Conservation (phyloP, 2,329 filamentous ascomycete genomes). For the Trichoderma sp. region DNA sequence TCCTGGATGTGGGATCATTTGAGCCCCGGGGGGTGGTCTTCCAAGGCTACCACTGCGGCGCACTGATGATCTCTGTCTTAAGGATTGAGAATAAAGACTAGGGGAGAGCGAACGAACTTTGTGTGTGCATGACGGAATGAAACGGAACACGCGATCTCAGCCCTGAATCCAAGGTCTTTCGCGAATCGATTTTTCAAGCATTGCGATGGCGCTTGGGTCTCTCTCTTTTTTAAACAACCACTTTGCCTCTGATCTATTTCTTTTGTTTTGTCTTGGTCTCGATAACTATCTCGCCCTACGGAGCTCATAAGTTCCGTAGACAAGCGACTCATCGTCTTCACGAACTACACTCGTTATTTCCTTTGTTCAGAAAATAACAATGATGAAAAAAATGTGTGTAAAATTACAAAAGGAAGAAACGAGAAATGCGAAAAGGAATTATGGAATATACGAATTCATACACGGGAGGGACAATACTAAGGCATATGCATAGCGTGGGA, state of each 20-base stretch:
- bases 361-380: constrained; percentile 1
- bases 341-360: constrained; percentile 18
- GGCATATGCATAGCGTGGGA: not conserved
- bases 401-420: not conserved
- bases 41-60: constrained; percentile 9
- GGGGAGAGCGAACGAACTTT: not conserved
- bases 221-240: constrained; percentile 16
- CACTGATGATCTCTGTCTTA: not conserved
- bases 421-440: not conserved
- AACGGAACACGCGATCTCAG: not conserved
- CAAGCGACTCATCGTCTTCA: constrained; percentile 24
- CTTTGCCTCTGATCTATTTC: constrained; percentile 16
- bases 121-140: not conserved
- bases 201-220: constrained; percentile 23
- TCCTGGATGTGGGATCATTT: constrained; percentile 29
- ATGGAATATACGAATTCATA: not conserved
- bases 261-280: constrained; percentile 9
- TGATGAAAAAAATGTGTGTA: not conserved
- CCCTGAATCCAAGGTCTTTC: not conserved
- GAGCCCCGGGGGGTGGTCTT: constrained; percentile 1
- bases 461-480: not conserved
- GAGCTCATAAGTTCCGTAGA: not conserved
- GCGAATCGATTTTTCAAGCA: constrained; percentile 3
- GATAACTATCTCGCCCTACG: not conserved
- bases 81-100: not conserved